These are phyloP conservation scores for Arachis hypogaea DNA, from an alignment of 306 rosid species.

Conservation along the genomic window DNA sequence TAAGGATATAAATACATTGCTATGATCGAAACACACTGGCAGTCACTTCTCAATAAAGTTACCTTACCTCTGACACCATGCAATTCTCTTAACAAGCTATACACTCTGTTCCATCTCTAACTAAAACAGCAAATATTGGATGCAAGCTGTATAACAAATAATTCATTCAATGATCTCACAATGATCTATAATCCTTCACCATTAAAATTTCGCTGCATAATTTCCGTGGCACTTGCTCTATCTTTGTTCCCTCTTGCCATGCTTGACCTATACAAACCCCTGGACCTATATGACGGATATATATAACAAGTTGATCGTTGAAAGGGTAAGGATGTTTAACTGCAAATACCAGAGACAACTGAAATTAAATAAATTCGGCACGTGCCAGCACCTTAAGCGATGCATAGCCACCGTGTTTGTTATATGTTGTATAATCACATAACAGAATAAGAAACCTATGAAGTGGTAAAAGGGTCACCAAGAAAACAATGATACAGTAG, in stretches of 20 bases:
- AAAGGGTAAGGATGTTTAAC: slow-evolving; percentile 73
- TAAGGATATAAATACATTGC: background rate
- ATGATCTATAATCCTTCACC: too few species aligned
- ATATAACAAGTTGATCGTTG: slow-evolving; percentile 42
- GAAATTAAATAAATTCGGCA: slow-evolving; percentile 11
- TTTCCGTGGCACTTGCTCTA: slow-evolving; percentile 78
- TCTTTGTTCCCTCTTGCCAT: slow-evolving; percentile 88
- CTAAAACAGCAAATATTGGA: slow-evolving; percentile 18
- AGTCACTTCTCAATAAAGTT: slow-evolving; percentile 18
- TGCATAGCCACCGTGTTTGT: slow-evolving; percentile 18
- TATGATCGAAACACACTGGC: background rate
- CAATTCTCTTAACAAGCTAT: slow-evolving; percentile 25
- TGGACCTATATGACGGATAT: slow-evolving; percentile 70
- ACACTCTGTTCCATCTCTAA: slow-evolving; percentile 18
- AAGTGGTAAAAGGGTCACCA: too few species aligned
- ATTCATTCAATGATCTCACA: slow-evolving; percentile 33
- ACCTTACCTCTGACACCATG: background rate
- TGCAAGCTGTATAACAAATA: slow-evolving; percentile 11
- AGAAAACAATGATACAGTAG: too few species aligned
- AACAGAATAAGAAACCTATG: too few species aligned
- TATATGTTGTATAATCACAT: too few species aligned
- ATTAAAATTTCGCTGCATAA: slow-evolving; percentile 44
- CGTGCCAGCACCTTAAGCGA: slow-evolving; percentile 2
- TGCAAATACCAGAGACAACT: slow-evolving; percentile 43
- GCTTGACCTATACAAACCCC: slow-evolving; percentile 84